These are phyloP conservation scores for Crithidia thermophila DNA, from an alignment of 208 protist species.

Conservation along the genomic window DNA sequence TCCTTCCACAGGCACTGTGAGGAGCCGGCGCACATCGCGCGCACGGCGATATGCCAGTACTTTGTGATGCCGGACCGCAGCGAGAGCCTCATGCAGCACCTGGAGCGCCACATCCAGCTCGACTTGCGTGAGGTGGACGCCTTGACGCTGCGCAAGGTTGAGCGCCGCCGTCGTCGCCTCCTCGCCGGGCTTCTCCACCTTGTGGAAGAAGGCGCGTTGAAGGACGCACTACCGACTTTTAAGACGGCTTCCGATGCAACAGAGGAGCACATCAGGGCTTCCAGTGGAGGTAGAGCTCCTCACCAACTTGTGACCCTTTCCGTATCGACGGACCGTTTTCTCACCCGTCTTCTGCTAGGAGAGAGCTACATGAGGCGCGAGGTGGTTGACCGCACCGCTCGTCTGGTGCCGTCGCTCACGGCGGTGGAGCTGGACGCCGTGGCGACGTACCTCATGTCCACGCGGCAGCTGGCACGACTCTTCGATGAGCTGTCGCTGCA, in stretches of 20 bases:
- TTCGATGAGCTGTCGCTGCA: slow-evolving; percentile 61
- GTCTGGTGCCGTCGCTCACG: slow-evolving; percentile 52
- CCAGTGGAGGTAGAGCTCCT: too few relatives aligned
- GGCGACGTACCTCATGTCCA: slow-evolving; percentile 51
- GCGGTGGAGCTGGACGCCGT: slow-evolving; percentile 50
- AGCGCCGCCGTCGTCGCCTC: slow-evolving; percentile 60
- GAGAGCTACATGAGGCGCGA: slow-evolving; percentile 51
- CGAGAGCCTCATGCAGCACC: slow-evolving; percentile 60
- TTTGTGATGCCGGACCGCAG: slow-evolving; percentile 62
- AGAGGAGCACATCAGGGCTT: background rate
- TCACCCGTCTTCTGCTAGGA: slow-evolving; percentile 53
- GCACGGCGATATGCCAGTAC: slow-evolving; percentile 50
- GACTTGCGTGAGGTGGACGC: slow-evolving; percentile 74
- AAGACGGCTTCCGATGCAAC: background rate
- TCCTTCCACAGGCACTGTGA: slow-evolving; percentile 51
- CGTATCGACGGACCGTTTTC: slow-evolving; percentile 44
- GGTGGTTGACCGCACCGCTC: slow-evolving; percentile 65
- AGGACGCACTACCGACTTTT: slow-evolving; percentile 39
- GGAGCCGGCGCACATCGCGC: slow-evolving; percentile 50
- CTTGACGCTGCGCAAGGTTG: slow-evolving; percentile 48
- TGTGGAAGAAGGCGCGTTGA: slow-evolving; percentile 44
- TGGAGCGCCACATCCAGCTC: slow-evolving; percentile 76
- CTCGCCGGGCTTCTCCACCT: slow-evolving; percentile 62
- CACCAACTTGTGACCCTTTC: too few relatives aligned
- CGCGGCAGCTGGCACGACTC: slow-evolving; percentile 46